These are phyloP conservation scores for Rhodosorus marinus DNA, from an alignment of 23 red algal species.

Conservation along the genomic window DNA sequence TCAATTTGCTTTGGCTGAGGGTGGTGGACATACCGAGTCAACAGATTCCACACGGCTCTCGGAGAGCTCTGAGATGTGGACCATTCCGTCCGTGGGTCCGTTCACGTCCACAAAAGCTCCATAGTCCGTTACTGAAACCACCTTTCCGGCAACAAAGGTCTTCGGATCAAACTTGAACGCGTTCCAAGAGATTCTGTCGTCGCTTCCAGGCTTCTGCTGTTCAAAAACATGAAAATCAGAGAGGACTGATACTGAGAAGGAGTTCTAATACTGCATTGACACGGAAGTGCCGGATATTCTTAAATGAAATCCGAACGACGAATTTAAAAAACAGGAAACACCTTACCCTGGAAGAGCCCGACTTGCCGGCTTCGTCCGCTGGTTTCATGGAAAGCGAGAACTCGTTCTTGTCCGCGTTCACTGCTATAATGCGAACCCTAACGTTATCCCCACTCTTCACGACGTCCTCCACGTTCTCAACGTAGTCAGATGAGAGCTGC, in stretches of 20 bases:
- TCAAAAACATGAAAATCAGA: too few species aligned
- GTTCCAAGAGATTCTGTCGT: constrained; percentile 4
- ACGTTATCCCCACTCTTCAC: constrained; percentile 49
- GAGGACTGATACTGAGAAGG: too few species aligned
- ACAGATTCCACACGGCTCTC: constrained; percentile 28
- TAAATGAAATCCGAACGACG: too few species aligned
- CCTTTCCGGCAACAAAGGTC: constrained; percentile 59
- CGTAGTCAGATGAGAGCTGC: constrained; percentile 48
- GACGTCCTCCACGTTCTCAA: constrained; percentile 51
- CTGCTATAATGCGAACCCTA: constrained; percentile 32
- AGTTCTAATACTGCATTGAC: too few species aligned
- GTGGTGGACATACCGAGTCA: constrained; percentile 5
- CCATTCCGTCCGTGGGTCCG: constrained; percentile 75
- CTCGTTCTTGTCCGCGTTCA: constrained; percentile 54
- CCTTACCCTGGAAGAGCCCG: too few species aligned
- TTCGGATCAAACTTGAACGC: constrained; percentile 27
- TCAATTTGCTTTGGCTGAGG: too few species aligned
- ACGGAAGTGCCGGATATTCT: too few species aligned
- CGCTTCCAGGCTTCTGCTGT: neutral
- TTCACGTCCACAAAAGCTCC: constrained; percentile 68
- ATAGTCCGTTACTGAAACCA: constrained; percentile 61
- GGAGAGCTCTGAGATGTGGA: constrained; percentile 78
- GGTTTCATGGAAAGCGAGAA: constrained; percentile 66
- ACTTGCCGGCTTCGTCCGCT: too few species aligned
- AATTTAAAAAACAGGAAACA: too few species aligned